A percentile compares a stretch with the other conserved stretches of the same genome.
Evolutionary conservation across 805 yeast genomes (phyloP).

Genomic region (Yarrowia porcina): DNA sequence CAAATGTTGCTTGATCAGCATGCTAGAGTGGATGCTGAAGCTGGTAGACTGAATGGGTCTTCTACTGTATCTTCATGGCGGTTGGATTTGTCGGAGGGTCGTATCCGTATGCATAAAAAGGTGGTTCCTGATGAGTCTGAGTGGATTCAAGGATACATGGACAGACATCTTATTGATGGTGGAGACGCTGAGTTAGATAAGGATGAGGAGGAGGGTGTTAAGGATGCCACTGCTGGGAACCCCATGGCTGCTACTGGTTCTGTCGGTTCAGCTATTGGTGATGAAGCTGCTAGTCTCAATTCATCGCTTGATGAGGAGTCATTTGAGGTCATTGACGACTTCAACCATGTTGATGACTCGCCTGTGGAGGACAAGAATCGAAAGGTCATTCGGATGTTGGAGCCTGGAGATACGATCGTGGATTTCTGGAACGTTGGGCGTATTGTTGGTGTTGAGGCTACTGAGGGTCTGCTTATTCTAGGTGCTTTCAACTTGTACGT

Average conservation of each 20-base stretch:
- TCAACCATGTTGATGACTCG: constrained; percentile 33
- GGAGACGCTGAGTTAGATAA: background rate
- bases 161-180: constrained; percentile 6
- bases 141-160: constrained; percentile 22
- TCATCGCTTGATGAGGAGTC: constrained; percentile 30
- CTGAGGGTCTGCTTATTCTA: constrained; percentile 69
- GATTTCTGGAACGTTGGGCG: constrained; percentile 73
- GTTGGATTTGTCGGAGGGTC: constrained; percentile 67
- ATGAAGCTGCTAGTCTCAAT: background rate
- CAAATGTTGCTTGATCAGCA: constrained; percentile 49
- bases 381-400: constrained; percentile 65
- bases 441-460: constrained; percentile 70
- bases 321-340: constrained; percentile 33
- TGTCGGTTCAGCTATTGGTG: background rate
- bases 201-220: background rate
- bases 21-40: constrained; percentile 46
- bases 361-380: constrained; percentile 61
- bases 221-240: background rate
- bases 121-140: constrained; percentile 52
- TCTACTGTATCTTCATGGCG: constrained; percentile 42
- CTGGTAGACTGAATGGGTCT: constrained; percentile 27
- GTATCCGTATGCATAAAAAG: constrained; percentile 62
- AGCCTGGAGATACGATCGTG: constrained; percentile 66
- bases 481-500: constrained; percentile 66
- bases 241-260: background rate